Percentiles rank a stretch among this genome's conserved stretches.
Conservation (phyloP, 345 rosid species). For the Euphorbia peplus region DNA sequence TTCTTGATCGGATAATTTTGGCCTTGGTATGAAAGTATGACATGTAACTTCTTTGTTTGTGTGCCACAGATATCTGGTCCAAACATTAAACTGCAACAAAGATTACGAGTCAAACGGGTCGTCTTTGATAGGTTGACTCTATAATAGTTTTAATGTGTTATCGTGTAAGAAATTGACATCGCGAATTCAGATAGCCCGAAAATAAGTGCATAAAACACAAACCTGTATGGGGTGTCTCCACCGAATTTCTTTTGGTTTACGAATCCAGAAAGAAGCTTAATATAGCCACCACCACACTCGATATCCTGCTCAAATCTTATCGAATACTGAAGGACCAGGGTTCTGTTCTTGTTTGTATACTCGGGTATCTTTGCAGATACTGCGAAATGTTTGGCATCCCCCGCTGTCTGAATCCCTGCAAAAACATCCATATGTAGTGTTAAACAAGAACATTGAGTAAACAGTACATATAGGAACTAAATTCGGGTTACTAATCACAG, state of each 20-base stretch:
- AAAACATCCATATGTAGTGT: constrained; percentile 8
- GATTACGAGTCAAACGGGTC: too few relatives aligned
- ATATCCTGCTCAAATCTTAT: constrained; percentile 85
- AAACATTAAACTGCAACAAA: constrained; percentile 75
- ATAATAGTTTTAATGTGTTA: too few relatives aligned
- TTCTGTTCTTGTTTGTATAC: constrained; percentile 77
- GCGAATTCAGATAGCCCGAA: not conserved
- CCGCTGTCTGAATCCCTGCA: constrained; percentile 80
- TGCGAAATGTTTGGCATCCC: constrained; percentile 81
- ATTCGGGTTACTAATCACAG: not conserved
- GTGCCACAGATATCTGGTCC: constrained; percentile 97
- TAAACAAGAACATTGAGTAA: not conserved
- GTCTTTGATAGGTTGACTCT: too few relatives aligned
- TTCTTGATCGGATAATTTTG: constrained; percentile 89
- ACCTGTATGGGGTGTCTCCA: constrained; percentile 99
- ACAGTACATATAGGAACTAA: too few relatives aligned
- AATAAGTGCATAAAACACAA: constrained; percentile 1
- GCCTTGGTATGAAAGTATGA: constrained; percentile 85
- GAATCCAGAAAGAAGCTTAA: constrained; percentile 88
- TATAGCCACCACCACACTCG: constrained; percentile 96
- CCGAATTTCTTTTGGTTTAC: constrained; percentile 98
- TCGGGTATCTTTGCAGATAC: constrained; percentile 90
- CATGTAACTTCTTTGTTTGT: constrained; percentile 86
- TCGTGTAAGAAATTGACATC: too few relatives aligned
- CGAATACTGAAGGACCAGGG: constrained; percentile 85